These are phyloP conservation scores for Geotrichum bryndzae DNA, from an alignment of 1,139 yeast genomes.

Conservation along the genomic window DNA sequence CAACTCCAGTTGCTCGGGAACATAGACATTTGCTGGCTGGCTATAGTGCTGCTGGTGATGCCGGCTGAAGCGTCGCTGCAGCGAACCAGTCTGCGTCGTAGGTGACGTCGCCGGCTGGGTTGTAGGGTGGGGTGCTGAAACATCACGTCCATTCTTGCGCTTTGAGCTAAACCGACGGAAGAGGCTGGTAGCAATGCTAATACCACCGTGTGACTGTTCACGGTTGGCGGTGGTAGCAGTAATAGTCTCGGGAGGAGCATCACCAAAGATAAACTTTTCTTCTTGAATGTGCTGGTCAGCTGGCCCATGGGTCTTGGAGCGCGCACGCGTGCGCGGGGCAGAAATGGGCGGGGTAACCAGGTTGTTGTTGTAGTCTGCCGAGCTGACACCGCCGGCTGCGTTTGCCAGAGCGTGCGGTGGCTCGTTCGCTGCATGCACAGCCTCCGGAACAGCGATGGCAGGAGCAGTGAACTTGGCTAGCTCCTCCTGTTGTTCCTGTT, in stretches of 20 bases:
- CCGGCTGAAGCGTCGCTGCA: neutral
- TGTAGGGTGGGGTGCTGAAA: constrained; percentile 4
- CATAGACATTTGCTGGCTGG: constrained; percentile 12
- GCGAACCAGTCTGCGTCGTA: neutral
- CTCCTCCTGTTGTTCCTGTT: constrained; percentile 5
- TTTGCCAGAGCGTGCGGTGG: neutral
- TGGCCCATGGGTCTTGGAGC: constrained; percentile 29
- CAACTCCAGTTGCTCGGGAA: neutral
- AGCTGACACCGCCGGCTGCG: neutral
- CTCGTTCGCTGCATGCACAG: constrained; percentile 14
- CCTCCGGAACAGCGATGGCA: constrained; percentile 17
- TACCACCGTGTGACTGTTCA: constrained; percentile 15
- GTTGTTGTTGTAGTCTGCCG: neutral
- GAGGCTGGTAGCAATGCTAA: constrained; percentile 26
- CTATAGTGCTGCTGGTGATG: constrained; percentile 14
- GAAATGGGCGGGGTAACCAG: constrained; percentile 19
- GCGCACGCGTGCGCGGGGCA: constrained; percentile 20
- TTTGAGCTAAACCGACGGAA: constrained; percentile 29
- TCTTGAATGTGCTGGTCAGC: constrained; percentile 17
- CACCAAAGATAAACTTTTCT: constrained; percentile 14
- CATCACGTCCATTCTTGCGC: constrained; percentile 23
- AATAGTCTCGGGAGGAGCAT: neutral
- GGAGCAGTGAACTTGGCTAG: constrained; percentile 14
- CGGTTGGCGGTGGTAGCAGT: neutral
- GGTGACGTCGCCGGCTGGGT: neutral